phyloP scores from a whole-genome alignment of 2,329 filamentous ascomycete genomes.

The Neurospora sp. region DNA sequence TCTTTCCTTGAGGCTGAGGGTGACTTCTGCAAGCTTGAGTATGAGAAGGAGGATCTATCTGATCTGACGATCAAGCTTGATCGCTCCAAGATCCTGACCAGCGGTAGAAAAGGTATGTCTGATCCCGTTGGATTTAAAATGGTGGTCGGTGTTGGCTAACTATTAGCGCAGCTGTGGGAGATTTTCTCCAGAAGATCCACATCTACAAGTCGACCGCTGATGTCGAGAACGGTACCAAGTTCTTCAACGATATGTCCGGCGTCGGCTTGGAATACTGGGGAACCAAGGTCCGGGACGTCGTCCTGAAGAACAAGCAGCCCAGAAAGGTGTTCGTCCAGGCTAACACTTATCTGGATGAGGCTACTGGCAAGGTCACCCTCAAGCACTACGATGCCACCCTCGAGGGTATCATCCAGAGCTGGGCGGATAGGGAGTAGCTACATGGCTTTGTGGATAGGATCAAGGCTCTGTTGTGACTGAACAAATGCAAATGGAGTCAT shows the following conservation, averaged over 20 bases:
- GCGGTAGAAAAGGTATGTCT: constrained; percentile 56
- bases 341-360: constrained; percentile 66
- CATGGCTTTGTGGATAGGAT: not conserved
- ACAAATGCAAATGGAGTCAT: not conserved
- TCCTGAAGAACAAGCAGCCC: constrained; percentile 70
- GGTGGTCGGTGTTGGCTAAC: constrained; percentile 1
- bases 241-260: constrained; percentile 76
- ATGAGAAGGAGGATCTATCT: constrained; percentile 62
- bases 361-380: constrained; percentile 60
- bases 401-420: constrained; percentile 78
- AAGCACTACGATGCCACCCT: constrained; percentile 79
- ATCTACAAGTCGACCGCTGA: constrained; percentile 89
- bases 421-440: constrained; percentile 47
- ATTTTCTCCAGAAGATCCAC: constrained; percentile 84
- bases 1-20: constrained; percentile 80
- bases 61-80: constrained; percentile 78
- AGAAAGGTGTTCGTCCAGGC: constrained; percentile 89
- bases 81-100: constrained; percentile 74
- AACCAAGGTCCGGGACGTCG: constrained; percentile 64
- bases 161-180: constrained; percentile 54
- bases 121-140: not conserved
- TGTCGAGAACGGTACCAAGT: constrained; percentile 61
- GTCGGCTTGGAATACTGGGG: constrained; percentile 80
- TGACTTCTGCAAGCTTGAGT: constrained; percentile 75
- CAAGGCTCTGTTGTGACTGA: constrained; percentile 1